phyloP scores from a whole-genome alignment of 352 stramenopile genomes.

The Globisporangium okanoganense region DNA sequence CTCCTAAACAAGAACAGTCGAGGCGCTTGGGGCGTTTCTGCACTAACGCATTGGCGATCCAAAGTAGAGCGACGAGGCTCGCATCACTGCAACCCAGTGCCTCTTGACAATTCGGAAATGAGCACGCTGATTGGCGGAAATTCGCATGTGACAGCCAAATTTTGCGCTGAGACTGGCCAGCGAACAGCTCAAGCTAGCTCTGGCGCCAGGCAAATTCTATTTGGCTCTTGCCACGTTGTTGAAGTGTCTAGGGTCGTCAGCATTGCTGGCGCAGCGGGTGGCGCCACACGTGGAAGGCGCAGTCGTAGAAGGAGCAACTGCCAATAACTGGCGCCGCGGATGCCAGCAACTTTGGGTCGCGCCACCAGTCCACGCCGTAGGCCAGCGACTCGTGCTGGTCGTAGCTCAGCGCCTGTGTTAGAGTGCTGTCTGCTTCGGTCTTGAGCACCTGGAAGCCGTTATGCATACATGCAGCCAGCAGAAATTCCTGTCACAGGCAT shows the following conservation, averaged over 20 bases:
- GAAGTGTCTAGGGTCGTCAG: not conserved
- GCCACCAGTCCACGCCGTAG: constrained; percentile 85
- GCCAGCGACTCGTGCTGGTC: constrained; percentile 70
- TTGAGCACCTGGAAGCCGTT: constrained; percentile 81
- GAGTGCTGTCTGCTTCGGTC: constrained; percentile 3
- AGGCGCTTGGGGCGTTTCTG: no score
- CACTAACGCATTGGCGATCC: no score
- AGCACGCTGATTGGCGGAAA: constrained; percentile 2
- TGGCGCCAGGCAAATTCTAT: not conserved
- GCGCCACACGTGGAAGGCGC: constrained; percentile 71
- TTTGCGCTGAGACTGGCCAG: no score
- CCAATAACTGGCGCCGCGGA: constrained; percentile 46
- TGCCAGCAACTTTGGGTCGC: constrained; percentile 30
- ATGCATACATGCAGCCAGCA: constrained; percentile 84
- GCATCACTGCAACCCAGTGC: not conserved
- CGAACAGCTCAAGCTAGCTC: not conserved
- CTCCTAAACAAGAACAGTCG: not conserved
- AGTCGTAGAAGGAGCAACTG: constrained; percentile 84
- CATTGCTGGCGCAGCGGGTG: constrained; percentile 4
- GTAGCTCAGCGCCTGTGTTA: constrained; percentile 35
- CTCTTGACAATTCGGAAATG: not conserved
- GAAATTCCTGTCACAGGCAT: constrained; percentile 34
- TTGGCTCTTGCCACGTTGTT: not conserved
- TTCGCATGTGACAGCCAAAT: constrained; percentile 6
- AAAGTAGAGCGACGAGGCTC: constrained; percentile 3